Conservation (phyloP, 257 asterid species). For the Fraxinus pennsylvanica region DNA sequence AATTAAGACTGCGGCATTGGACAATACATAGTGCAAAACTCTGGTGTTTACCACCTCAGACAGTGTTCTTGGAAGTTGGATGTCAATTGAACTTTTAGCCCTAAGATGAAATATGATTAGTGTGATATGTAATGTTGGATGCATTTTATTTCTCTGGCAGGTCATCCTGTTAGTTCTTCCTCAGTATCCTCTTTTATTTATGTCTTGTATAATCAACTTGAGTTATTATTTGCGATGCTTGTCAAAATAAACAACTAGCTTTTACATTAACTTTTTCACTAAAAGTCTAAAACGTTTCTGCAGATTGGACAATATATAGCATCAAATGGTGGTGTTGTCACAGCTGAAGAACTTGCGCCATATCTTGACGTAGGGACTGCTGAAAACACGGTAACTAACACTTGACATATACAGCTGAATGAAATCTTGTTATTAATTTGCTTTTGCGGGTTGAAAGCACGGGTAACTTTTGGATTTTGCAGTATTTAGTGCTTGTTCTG, state of each 20-base stretch:
- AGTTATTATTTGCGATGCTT: conserved; percentile 17
- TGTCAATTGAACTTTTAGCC: neutral
- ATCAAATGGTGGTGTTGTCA: conserved; percentile 93
- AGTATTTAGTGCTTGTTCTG: conserved; percentile 7
- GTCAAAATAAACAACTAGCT: neutral
- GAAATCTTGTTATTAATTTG: conserved; percentile 16
- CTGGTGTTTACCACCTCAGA: neutral
- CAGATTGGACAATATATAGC: conserved; percentile 92
- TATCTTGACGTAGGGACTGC: conserved; percentile 78
- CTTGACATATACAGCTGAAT: conserved; percentile 13
- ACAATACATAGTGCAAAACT: neutral
- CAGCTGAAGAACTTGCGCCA: conserved; percentile 99
- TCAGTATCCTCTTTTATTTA: conserved; percentile 20
- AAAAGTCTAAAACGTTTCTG: conserved; percentile 8
- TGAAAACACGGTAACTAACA: conserved; percentile 49
- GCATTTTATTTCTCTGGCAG: conserved; percentile 5
- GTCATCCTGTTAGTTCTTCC: conserved; percentile 18
- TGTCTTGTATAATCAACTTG: conserved; percentile 15
- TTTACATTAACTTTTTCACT: conserved; percentile 3
- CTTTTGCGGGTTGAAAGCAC: conserved; percentile 14
- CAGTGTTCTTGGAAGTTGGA: conserved; percentile 1
- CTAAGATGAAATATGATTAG: neutral
- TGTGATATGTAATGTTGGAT: neutral
- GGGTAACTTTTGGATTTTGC: conserved; percentile 12
- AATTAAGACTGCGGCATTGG: neutral